These are phyloP conservation scores for Aspergillus mulundensis DNA, from an alignment of 495 filamentous ascomycete species.

Conservation along the genomic window DNA sequence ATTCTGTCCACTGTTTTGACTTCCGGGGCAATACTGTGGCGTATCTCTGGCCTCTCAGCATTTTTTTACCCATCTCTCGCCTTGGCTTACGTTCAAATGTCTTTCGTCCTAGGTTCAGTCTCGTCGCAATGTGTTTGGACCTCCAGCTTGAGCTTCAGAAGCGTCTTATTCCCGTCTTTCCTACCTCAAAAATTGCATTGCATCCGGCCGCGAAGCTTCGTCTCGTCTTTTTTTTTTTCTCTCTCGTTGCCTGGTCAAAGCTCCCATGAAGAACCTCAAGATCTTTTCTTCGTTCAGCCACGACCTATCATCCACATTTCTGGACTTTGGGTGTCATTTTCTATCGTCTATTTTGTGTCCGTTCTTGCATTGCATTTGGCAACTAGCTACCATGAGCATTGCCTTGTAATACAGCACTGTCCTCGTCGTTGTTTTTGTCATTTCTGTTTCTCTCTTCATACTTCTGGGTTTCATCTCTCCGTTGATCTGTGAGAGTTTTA, in stretches of 20 bases:
- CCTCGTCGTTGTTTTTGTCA: slow-evolving; percentile 4
- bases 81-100: background rate
- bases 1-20: slow-evolving; percentile 19
- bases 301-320: slow-evolving; percentile 15
- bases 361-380: slow-evolving; percentile 13
- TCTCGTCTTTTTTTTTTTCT: slow-evolving; percentile 1
- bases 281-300: slow-evolving; percentile 2
- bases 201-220: slow-evolving; percentile 10
- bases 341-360: slow-evolving; percentile 12
- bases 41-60: slow-evolving; percentile 17
- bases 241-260: slow-evolving; percentile 1
- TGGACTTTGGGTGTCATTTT: slow-evolving; percentile 17
- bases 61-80: background rate
- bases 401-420: slow-evolving; percentile 1
- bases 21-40: slow-evolving; percentile 13
- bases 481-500: slow-evolving; percentile 16
- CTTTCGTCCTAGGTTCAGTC: background rate
- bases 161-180: slow-evolving; percentile 13
- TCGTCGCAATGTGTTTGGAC: slow-evolving; percentile 9
- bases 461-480: slow-evolving; percentile 6
- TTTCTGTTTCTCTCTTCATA: slow-evolving; percentile 11
- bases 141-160: slow-evolving; percentile 15
- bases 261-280: background rate
- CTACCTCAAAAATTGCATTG: slow-evolving; percentile 15
- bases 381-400: slow-evolving; percentile 6